Base-by-base conservation (phyloP, 192 early-diverging fungal genomes). In the Coemansia sp. region DNA sequence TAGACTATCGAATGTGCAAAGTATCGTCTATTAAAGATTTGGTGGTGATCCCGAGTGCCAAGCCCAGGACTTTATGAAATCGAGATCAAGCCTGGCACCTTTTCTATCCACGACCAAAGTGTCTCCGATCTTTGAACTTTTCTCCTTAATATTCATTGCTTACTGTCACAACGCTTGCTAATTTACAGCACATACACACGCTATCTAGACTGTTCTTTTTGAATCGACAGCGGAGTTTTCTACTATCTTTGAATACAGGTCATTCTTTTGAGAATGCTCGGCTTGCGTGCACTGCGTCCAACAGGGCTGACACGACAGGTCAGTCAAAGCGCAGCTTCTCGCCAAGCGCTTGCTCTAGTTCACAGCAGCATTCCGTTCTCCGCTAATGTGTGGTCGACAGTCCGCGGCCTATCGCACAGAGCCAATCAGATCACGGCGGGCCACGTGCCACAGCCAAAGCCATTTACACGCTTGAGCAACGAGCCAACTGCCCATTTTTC, bases 391-490 rank as follows among this genome's bases (percentile, higher is more conserved):
- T 45, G 45, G 58, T 23, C 15, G 19, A n/a, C 48, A 21, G 22
- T 52, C 14, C 27, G 49, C 11, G 35, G 45, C 49, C 8, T 22
- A 37, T 62, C 50, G 45, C 60, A 21, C n/a, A 35, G 29, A 23
- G 49, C 60, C 60, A 62, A 62, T 62, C 60, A 62, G 49, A 19
- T 29, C 7, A 25, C 49, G 4, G 5, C 14, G 4, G 37, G 14
- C 43, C 45, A 62, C 32, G 32, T 35, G 32, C 1, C 32, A 50
- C 60, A 17, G 50, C 60, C 49, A 51, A 49, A 15, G 55, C 29
- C 55, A 56, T 37, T 25, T 51, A 35, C n/a, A 22, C 49, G 21
- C 17, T 23, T 62, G 50, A 23, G 32, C 32, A 62, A 27, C 52
- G 37, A 37, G 55, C 35, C 41, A n/a, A n/a, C 25, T 56, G 29